These are phyloP conservation scores for Penicillium pancosmium DNA, from an alignment of 495 filamentous ascomycete species.

Conservation along the genomic window DNA sequence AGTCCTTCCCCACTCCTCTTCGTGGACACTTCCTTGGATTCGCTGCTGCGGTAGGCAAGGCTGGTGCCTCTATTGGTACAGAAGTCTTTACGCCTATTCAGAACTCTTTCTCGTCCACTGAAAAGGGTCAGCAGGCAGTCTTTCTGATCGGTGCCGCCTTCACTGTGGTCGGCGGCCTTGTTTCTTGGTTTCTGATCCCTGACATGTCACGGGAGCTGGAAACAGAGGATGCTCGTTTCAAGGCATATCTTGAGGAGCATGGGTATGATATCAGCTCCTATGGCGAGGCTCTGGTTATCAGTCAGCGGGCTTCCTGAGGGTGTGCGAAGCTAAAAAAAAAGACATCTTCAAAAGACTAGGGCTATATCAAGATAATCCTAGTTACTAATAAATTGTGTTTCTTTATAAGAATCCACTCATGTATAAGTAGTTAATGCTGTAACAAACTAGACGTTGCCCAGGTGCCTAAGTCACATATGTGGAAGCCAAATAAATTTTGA, in stretches of 20 bases:
- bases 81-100: conserved; percentile 50
- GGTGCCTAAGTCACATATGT: no score
- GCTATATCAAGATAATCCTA: no score
- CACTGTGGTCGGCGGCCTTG: conserved; percentile 39
- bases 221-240: conserved; percentile 47
- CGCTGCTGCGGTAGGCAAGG: conserved; percentile 52
- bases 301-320: background rate
- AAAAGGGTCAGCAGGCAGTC: conserved; percentile 47
- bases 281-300: conserved; percentile 13
- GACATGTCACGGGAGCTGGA: conserved; percentile 49
- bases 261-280: conserved; percentile 38
- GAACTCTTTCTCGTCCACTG: conserved; percentile 35
- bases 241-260: conserved; percentile 44
- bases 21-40: conserved; percentile 54
- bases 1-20: conserved; percentile 54
- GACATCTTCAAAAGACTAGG: no score
- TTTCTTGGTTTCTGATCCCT: conserved; percentile 50
- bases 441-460: no score
- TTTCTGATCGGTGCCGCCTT: conserved; percentile 52
- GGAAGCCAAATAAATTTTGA: no score
- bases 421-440: no score
- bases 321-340: no score
- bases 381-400: no score
- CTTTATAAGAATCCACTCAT: no score
- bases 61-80: conserved; percentile 52